phyloP scores from a whole-genome alignment of 768 basidiomycete genomes.

The Phylloporus sp. region DNA sequence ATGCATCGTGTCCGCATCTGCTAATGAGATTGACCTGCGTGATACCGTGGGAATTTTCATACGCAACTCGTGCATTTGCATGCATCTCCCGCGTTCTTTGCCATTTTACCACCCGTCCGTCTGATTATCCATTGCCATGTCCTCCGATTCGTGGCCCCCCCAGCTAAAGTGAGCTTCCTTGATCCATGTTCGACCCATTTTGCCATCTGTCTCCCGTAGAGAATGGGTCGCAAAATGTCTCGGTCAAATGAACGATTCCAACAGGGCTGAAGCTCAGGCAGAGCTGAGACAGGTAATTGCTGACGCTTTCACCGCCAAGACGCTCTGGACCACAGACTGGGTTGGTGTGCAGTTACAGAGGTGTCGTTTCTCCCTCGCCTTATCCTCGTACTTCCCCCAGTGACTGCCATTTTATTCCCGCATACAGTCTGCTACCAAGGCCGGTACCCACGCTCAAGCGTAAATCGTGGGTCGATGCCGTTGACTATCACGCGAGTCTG shows the following conservation, averaged over 20 bases:
- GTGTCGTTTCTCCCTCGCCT: conserved; percentile 35
- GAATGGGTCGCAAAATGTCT: conserved; percentile 94
- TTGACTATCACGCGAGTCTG: not conserved
- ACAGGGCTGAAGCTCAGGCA: conserved; percentile 81
- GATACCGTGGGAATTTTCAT: conserved; percentile 21
- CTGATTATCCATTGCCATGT: conserved; percentile 41
- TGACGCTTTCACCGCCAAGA: conserved; percentile 79
- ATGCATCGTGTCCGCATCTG: conserved; percentile 11
- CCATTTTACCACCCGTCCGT: not conserved
- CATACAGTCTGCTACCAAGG: conserved; percentile 53
- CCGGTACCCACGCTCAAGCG: conserved; percentile 58
- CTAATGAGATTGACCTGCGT: conserved; percentile 20
- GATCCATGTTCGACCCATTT: not conserved
- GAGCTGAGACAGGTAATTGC: conserved; percentile 97
- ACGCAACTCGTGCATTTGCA: conserved; percentile 4
- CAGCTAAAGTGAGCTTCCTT: conserved; percentile 57
- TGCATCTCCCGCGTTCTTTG: conserved; percentile 1
- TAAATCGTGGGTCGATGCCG: conserved; percentile 49
- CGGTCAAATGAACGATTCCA: conserved; percentile 84
- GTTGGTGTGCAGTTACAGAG: conserved; percentile 78
- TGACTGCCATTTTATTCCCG: conserved; percentile 13
- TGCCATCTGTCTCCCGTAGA: conserved; percentile 42
- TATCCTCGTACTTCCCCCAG: conserved; percentile 13
- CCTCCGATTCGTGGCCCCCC: conserved; percentile 76
- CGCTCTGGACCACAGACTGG: conserved; percentile 96